phyloP scores from a whole-genome alignment of 805 yeast genomes.

The Jamesozyma gamospora region DNA sequence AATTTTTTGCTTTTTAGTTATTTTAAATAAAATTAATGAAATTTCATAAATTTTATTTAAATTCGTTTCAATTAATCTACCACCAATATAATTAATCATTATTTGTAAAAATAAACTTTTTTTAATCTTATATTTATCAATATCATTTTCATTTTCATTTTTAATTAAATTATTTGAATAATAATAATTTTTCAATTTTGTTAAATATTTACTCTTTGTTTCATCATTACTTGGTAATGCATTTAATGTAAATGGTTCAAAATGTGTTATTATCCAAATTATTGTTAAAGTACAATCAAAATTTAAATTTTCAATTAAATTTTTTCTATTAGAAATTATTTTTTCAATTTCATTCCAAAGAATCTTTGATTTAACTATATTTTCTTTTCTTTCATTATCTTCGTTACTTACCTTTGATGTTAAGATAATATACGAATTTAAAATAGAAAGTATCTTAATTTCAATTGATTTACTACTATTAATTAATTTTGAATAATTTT shows the following conservation, averaged over 20 bases:
- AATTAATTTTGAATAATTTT: not conserved
- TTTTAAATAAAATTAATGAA: constrained; percentile 22
- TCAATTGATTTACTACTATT: constrained; percentile 5
- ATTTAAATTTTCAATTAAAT: constrained; percentile 13
- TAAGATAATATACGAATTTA: constrained; percentile 15
- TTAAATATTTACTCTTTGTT: constrained; percentile 12
- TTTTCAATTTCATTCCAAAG: constrained; percentile 15
- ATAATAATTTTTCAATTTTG: constrained; percentile 16
- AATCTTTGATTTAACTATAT: constrained; percentile 7
- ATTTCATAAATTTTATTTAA: constrained; percentile 17
- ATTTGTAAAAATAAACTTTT: constrained; percentile 20
- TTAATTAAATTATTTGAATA: constrained; percentile 13
- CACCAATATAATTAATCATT: constrained; percentile 24
- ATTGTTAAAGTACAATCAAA: constrained; percentile 24
- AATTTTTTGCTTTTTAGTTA: constrained; percentile 18
- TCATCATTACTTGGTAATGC: constrained; percentile 23
- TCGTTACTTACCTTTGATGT: constrained; percentile 9
- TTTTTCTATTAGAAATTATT: constrained; percentile 6
- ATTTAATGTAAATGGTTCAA: constrained; percentile 24
- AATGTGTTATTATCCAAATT: constrained; percentile 24
- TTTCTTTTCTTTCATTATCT: constrained; percentile 3
- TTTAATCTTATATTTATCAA: constrained; percentile 15
- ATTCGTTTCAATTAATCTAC: constrained; percentile 24
- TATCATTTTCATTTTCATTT: not conserved
- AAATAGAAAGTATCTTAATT: constrained; percentile 14